Conservation (phyloP, 1,139 yeast genomes). For the Yamadazyma dushanensis region DNA sequence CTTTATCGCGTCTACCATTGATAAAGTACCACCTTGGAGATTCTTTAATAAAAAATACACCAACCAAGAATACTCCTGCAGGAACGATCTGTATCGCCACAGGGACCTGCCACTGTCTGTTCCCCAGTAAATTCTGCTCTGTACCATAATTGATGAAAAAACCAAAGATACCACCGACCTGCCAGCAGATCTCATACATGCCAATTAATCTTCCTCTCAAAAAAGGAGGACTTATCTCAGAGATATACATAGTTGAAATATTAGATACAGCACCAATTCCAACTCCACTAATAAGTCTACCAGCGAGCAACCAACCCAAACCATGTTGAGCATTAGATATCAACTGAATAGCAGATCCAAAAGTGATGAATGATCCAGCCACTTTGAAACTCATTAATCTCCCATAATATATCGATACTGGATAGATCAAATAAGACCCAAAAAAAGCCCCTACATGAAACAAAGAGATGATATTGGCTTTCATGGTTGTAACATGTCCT, state of each 20-base stretch:
- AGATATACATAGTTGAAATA: conserved; percentile 33
- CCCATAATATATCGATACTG: conserved; percentile 29
- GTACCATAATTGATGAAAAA: conserved; percentile 45
- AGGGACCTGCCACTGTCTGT: conserved; percentile 37
- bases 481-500: conserved; percentile 15
- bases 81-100: conserved; percentile 44
- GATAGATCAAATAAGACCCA: conserved; percentile 30
- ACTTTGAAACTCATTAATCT: conserved; percentile 26
- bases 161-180: conserved; percentile 49
- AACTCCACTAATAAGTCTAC: conserved; percentile 34
- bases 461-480: conserved; percentile 34
- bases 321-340: conserved; percentile 10
- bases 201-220: conserved; percentile 45
- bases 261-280: conserved; percentile 39
- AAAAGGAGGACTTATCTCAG: conserved; percentile 31
- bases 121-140: conserved; percentile 19
- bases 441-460: conserved; percentile 39
- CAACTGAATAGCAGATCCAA: conserved; percentile 42
- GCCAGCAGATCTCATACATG: conserved; percentile 51
- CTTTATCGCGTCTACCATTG: conserved; percentile 34
- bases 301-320: conserved; percentile 17
- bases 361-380: conserved; percentile 34
- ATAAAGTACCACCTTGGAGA: conserved; percentile 50
- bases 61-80: conserved; percentile 40
- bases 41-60: conserved; percentile 43